phyloP scores from a whole-genome alignment of 805 yeast species.

The Nakazawaea ishiwadae region DNA sequence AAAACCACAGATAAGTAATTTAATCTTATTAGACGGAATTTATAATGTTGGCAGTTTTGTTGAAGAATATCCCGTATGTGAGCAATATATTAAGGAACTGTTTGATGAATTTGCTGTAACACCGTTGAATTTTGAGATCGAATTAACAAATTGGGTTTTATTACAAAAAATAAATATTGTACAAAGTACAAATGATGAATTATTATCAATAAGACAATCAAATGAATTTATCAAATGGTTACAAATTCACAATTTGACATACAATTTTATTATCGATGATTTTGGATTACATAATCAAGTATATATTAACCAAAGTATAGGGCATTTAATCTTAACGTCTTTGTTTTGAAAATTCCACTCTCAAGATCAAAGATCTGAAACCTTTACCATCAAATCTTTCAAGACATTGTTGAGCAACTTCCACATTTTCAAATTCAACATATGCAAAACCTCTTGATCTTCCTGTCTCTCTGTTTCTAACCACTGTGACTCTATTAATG shows the following conservation, averaged over 20 bases:
- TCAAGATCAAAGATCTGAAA: conserved; percentile 81
- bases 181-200: conserved; percentile 67
- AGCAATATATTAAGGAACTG: too few species aligned
- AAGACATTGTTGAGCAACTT: conserved; percentile 72
- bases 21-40: conserved; percentile 64
- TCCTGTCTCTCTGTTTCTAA: conserved; percentile 90
- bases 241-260: conserved; percentile 15
- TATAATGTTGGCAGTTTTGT: conserved; percentile 48
- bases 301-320: conserved; percentile 37
- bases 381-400: conserved; percentile 83
- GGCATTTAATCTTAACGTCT: conserved; percentile 18
- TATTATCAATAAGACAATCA: conserved; percentile 50
- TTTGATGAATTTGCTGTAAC: too few species aligned
- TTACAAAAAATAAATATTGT: conserved; percentile 32
- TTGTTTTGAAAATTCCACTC: conserved; percentile 57
- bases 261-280: conserved; percentile 24
- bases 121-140: too few species aligned
- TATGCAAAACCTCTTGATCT: conserved; percentile 95
- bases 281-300: conserved; percentile 69
- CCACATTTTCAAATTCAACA: conserved; percentile 69
- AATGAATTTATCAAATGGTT: conserved; percentile 32
- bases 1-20: conserved; percentile 12
- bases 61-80: conserved; percentile 58
- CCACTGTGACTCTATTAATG: conserved; percentile 72
- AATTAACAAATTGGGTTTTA: conserved; percentile 15